Base-by-base conservation (phyloP, 106 monocot genomes). In the Narthecium ossifragum region DNA sequence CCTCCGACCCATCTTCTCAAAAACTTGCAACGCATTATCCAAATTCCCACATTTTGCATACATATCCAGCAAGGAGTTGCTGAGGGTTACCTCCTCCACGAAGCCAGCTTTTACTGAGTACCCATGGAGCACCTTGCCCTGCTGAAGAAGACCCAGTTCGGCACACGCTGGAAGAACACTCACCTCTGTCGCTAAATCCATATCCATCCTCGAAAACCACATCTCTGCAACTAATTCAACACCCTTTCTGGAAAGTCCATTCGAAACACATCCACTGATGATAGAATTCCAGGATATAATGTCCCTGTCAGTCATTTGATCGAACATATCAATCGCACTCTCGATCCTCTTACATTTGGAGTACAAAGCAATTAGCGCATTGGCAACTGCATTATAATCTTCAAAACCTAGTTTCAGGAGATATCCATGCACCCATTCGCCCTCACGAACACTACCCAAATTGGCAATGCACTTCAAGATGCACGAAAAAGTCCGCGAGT, bases 251-350 rank as follows among this genome's bases (percentile, higher is more conserved):
- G 22, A 8, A 26, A 65, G 27, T 4, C 64, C 74, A 56, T 82
- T 85, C 1, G 67, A 67, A 5, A 73, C 60, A 64, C 70, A 82
- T 5, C 90, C 81, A 65, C 52, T 76, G 23, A 90, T 82, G 31
- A 90, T 53, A 5, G 85, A 81, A 56, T 90, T 90, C 85, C 78
- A 90, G 15, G 85, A 76, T 26, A 90, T 55, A 14, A 82, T 34
- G 74, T 90, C 81, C 58, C 50, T 75, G 3, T 76, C 54, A 25
- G 73, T 73, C 90, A 90, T 90, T 79, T 60, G 62, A 39, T 76
- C 75, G n/a, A 90, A 90, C 73, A 85, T 5, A 8, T 31, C 14
- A 32, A 76, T 17, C 2, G 90, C 90, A 53, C 10, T 34, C 2
- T 64, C 55, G 6, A 85, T 64, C 10, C 59, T 53, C 8, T 40